phyloP scores from a whole-genome alignment of 2,329 filamentous ascomycete genomes.

The Cytospora leucostoma region DNA sequence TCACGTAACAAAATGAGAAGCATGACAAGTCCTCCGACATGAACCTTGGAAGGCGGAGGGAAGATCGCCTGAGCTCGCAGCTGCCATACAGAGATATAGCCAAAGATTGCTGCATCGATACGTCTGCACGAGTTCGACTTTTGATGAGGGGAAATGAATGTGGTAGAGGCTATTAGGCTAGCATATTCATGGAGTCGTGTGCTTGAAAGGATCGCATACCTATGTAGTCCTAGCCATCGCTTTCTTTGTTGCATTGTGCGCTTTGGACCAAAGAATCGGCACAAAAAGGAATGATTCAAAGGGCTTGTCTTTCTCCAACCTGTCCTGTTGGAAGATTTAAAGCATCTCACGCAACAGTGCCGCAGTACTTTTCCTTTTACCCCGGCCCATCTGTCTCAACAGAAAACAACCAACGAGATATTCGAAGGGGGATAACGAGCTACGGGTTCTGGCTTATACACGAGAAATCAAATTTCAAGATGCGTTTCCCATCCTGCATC shows the following conservation, averaged over 20 bases:
- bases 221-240: not conserved
- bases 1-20: not conserved
- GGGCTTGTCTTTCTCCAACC: not conserved
- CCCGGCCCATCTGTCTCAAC: not conserved
- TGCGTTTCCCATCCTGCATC: slow-evolving; percentile 7
- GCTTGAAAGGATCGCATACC: not conserved
- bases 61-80: not conserved
- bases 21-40: not conserved
- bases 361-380: too few species aligned
- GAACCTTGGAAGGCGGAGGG: not conserved
- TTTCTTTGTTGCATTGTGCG: not conserved
- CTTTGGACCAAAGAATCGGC: not conserved
- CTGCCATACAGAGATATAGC: not conserved
- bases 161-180: not conserved
- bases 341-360: too few species aligned
- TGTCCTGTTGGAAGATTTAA: not conserved
- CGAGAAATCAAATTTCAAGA: not conserved
- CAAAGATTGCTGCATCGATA: not conserved
- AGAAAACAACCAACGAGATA: too few species aligned
- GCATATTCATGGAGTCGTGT: not conserved
- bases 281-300: not conserved
- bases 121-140: not conserved
- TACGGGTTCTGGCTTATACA: not conserved
- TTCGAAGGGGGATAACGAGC: too few species aligned
- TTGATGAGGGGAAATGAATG: not conserved